Conservation (phyloP, 129 eudicot species). For the Apium graveolens region DNA sequence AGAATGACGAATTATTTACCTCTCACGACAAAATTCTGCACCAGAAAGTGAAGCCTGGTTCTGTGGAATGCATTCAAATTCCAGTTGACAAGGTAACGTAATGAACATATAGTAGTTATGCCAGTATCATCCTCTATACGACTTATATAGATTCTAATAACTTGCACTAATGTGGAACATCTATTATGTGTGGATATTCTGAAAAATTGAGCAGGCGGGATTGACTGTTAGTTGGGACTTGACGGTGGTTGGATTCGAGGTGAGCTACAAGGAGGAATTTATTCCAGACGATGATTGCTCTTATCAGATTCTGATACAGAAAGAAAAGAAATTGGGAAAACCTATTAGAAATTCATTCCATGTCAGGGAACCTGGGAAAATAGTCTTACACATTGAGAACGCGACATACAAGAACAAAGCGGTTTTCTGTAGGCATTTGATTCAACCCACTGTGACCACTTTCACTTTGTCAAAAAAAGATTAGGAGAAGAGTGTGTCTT, state of each 20-base stretch:
- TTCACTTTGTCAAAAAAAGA: constrained; percentile 18
- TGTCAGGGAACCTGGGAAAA: constrained; percentile 75
- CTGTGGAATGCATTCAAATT: constrained; percentile 36
- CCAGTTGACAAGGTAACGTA: constrained; percentile 15
- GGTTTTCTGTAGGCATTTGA: constrained; percentile 59
- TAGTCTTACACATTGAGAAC: constrained; percentile 54
- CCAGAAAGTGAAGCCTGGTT: constrained; percentile 28
- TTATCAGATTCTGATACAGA: constrained; percentile 52
- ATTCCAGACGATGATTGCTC: constrained; percentile 89
- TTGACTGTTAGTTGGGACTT: constrained; percentile 70
- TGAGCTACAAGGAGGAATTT: constrained; percentile 67
- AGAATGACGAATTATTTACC: constrained; percentile 45
- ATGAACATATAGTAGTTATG: not conserved
- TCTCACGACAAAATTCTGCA: constrained; percentile 33
- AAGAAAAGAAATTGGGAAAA: constrained; percentile 47
- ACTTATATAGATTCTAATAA: not conserved
- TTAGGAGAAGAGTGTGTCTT: constrained; percentile 3
- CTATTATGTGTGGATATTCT: not conserved
- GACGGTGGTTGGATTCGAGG: constrained; percentile 61
- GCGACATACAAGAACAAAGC: constrained; percentile 40
- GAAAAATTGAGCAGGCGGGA: constrained; percentile 35
- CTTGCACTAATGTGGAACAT: not conserved
- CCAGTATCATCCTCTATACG: not conserved
- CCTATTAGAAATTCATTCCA: constrained; percentile 58
- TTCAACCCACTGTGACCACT: constrained; percentile 38